Percentiles rank a stretch among this genome's conserved stretches.
Evolutionary conservation across 1,139 yeast species (phyloP).

Genomic region (Diutina mesorugosa): DNA sequence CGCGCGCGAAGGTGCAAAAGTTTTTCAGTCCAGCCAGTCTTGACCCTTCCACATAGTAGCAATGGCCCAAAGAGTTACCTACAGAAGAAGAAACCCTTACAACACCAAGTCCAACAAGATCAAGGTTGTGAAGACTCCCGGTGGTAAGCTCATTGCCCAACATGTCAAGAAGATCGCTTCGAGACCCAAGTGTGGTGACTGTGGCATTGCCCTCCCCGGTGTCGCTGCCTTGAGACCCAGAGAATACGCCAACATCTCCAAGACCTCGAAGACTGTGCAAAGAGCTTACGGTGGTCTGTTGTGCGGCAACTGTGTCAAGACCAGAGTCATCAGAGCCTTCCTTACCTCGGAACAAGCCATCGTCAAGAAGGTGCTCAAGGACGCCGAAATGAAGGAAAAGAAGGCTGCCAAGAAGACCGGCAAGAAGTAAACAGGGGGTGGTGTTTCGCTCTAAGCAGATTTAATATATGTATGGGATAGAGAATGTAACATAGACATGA

Average conservation of each 20-base stretch:
- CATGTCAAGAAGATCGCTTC: conserved; percentile 92
- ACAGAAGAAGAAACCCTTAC: conserved; percentile 80
- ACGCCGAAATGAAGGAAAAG: conserved; percentile 70
- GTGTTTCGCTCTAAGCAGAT: background rate
- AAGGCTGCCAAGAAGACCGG: conserved; percentile 6
- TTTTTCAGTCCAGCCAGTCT: background rate
- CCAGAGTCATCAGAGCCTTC: conserved; percentile 98
- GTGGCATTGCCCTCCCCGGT: conserved; percentile 89
- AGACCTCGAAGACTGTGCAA: conserved; percentile 95
- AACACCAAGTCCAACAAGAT: conserved; percentile 99
- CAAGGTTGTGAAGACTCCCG: conserved; percentile 99
- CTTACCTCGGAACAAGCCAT: conserved; percentile 99
- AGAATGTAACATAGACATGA: background rate
- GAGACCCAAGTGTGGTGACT: conserved; percentile 98
- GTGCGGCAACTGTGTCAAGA: conserved; percentile 98
- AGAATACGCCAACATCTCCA: conserved; percentile 87
- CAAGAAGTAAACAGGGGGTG: conserved; percentile 1
- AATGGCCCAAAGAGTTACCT: conserved; percentile 30
- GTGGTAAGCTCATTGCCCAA: conserved; percentile 96
- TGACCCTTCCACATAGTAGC: background rate
- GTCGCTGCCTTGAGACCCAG: conserved; percentile 93
- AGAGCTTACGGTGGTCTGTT: conserved; percentile 99
- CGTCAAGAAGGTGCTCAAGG: conserved; percentile 97
- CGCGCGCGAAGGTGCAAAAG: background rate
- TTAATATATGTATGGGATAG: background rate